Base-by-base conservation (phyloP, 1,284 basidiomycete species). In the Trametes sp. region DNA sequence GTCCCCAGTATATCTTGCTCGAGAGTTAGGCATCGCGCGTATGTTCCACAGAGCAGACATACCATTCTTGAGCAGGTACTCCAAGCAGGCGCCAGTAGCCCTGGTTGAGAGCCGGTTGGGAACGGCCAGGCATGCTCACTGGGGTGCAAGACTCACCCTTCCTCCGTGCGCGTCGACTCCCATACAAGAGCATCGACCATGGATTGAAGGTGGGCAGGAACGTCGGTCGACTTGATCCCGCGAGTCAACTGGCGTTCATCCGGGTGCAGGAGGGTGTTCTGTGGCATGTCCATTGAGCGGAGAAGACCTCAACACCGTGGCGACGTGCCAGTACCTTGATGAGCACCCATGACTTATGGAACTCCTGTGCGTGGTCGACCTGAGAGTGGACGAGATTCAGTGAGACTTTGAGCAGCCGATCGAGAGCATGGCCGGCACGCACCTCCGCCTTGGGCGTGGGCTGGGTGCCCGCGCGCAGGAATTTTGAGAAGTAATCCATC, bases 21-120 rank as follows among this genome's bases (percentile, higher is more conserved):
- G 4, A 3, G 1, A n/a, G 23, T 56, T 8, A 48, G 44, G n/a
- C 11, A 10, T 6, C 14, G 7, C 2, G 3, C 21, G 6, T 8
- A 21, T 19, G 5, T 9, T n/a, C 11, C 8, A 35, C 5, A 28
- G 11, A 31, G 8, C 11, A 10, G 14, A 56, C 75, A 55, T 65
- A 92, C 92, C 93, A 71, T 96, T 92, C 79, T 96, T 94, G 53
- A 98, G 79, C 31, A 98, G 83, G 76, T 94, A 95, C 76, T 98
- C 97, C 64, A 98, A 80, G 73, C 95, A 97, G 19, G 86, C 88
- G 24, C 95, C 95, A 4, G 93, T 94, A 13, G 84, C 87, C 62
- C 94, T 95, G 75, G 53, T 63, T 13, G 46, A 24, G 26, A 28
- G 29, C 21, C 19, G 6, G 35, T 42, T 54, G 16, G 45, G 16